These are phyloP conservation scores for Trichoderma sp. DNA, from an alignment of 2,329 filamentous ascomycete species.

Conservation along the genomic window DNA sequence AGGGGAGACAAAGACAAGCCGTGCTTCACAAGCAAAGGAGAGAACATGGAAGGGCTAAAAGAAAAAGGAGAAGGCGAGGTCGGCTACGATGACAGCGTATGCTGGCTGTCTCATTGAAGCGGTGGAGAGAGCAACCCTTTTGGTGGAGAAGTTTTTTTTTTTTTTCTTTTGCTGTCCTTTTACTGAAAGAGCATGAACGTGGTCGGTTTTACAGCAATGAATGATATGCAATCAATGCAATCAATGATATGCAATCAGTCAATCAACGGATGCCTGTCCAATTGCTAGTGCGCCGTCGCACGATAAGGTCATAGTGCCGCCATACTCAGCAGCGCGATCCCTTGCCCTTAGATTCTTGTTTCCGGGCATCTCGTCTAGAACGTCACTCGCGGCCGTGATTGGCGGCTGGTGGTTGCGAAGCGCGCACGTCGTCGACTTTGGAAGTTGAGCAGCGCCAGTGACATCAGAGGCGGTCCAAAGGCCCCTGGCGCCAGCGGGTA, in stretches of 20 bases:
- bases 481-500: slow-evolving; percentile 1
- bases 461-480: slow-evolving; percentile 18
- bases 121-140: slow-evolving; percentile 1
- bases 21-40: neutral
- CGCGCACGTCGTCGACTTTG: neutral
- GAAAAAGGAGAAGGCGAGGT: slow-evolving; percentile 7
- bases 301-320: neutral
- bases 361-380: neutral
- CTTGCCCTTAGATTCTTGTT: neutral
- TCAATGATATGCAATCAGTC: neutral
- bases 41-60: neutral
- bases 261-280: neutral
- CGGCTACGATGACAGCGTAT: slow-evolving; percentile 1
- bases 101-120: slow-evolving; percentile 3
- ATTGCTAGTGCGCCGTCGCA: neutral
- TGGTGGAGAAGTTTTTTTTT: slow-evolving; percentile 13
- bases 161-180: neutral
- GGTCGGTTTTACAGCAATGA: neutral
- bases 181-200: neutral
- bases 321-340: neutral
- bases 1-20: neutral
- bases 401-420: neutral
- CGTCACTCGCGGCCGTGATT: slow-evolving; percentile 13
- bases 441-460: slow-evolving; percentile 3
- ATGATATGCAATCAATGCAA: neutral